phyloP scores from a whole-genome alignment of 108 stramenopile species.

The Conticribra guillardii region DNA sequence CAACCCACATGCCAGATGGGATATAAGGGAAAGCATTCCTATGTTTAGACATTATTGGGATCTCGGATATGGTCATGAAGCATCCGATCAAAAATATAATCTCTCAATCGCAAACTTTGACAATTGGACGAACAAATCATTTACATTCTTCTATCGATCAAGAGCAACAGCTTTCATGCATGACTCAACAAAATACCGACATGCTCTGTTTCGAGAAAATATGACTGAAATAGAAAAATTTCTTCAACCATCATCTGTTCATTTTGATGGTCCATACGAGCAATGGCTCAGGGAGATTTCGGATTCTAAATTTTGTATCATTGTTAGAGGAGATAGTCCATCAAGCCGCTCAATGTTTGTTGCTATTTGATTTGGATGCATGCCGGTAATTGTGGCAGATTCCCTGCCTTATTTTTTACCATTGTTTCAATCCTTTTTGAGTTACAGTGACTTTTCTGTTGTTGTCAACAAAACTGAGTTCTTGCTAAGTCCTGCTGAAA shows the following conservation, averaged over 20 bases:
- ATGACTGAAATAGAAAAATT: conserved; percentile 1
- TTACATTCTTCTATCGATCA: conserved; percentile 32
- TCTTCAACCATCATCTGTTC: conserved; percentile 12
- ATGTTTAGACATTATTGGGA: background rate
- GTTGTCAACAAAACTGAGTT: conserved; percentile 37
- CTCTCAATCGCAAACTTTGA: conserved; percentile 3
- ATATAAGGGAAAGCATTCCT: background rate
- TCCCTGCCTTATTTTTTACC: conserved; percentile 22
- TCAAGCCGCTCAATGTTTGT: conserved; percentile 14
- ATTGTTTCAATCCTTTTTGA: conserved; percentile 6
- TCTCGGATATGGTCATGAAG: conserved; percentile 4
- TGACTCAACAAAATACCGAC: conserved; percentile 49
- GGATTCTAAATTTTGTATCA: conserved; percentile 46
- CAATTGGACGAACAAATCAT: conserved; percentile 13
- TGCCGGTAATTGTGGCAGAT: conserved; percentile 51
- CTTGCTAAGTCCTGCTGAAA: conserved; percentile 17
- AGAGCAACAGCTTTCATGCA: conserved; percentile 6
- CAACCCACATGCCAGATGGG: background rate
- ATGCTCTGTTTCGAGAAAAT: conserved; percentile 15
- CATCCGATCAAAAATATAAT: background rate
- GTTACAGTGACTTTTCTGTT: conserved; percentile 38
- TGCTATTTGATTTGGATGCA: conserved; percentile 43
- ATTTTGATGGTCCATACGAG: conserved; percentile 1
- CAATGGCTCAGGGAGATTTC: conserved; percentile 38
- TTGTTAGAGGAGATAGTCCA: conserved; percentile 51